Percentiles rank a stretch among this genome's conserved stretches.
Evolutionary conservation across 352 stramenopile species (phyloP).

Genomic region (Achlya hypogyna): DNA sequence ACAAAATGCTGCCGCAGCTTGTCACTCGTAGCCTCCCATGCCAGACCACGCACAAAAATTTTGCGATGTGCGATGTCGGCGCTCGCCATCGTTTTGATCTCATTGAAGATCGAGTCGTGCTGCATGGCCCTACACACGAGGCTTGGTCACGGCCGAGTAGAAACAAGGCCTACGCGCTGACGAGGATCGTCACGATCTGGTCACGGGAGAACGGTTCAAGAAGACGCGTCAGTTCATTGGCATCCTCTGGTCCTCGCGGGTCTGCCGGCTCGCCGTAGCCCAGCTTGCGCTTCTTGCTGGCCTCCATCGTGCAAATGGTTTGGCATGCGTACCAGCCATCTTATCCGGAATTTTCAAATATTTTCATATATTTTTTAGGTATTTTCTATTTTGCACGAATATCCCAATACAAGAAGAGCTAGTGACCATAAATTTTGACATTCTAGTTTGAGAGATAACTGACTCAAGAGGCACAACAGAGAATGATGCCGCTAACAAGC

Average conservation of each 20-base stretch:
- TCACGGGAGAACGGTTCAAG: constrained; percentile 49
- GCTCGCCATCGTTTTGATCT: constrained; percentile 48
- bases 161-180: constrained; percentile 39
- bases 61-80: constrained; percentile 52
- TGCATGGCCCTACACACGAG: constrained; percentile 37
- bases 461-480: too few species aligned
- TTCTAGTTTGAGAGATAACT: too few species aligned
- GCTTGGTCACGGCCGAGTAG: constrained; percentile 4
- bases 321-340: neutral
- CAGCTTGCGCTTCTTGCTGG: constrained; percentile 11
- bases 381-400: neutral
- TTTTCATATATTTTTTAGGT: neutral
- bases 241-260: neutral
- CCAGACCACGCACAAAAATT: constrained; percentile 56
- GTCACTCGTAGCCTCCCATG: constrained; percentile 47
- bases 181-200: constrained; percentile 55
- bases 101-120: constrained; percentile 44
- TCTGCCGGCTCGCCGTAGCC: neutral
- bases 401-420: neutral
- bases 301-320: neutral
- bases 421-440: neutral
- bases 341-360: constrained; percentile 1
- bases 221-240: constrained; percentile 25
- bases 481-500: too few species aligned
- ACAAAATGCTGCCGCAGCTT: constrained; percentile 38